Base-by-base conservation (phyloP, 2,329 filamentous ascomycete species). In the Pestalotiopsis sp. region DNA sequence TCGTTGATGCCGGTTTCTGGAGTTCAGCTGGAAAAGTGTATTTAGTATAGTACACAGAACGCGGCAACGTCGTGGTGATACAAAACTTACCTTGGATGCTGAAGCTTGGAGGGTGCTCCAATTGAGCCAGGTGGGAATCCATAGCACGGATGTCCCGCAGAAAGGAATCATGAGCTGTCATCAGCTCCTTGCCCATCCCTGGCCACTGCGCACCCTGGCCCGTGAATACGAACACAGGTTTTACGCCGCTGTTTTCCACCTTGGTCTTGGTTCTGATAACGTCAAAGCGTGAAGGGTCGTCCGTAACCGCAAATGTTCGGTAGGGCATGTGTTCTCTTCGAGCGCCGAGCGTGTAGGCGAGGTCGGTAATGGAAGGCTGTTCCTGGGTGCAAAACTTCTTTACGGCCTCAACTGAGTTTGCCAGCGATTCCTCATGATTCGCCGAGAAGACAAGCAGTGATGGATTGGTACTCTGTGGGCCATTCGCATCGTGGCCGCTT, bases 181-280 rank as follows among this genome's bases (percentile, higher is more conserved):
- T 66, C 17, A 66, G 38, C 38, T 65, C 49, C 14, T 11, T 20
- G 4, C 67, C 67, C 67, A 68, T 68, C 17, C 56, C 60, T 11
- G 59, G 23, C 67, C 67, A 68, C 31, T 68, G 67, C 11, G 67
- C 67, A 41, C 67, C 67, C 20, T 68, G 67, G 1, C 67, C 67
- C n/a, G 67, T 65, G 25, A 68, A 68, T 12, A 68, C 38, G n/a
- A 65, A 57, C 23, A 38, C 64, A 20, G 41, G 20, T 20, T 45
- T 31, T 58, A 17, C 62, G 20, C 27, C 64, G 17, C 20, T 36
- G 23, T 25, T 52, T 31, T n/a, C 62, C 13, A 39, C 38, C 27
- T 36, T 38, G 38, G 7, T 56, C 13, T 25, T 64, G n/a, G 41
- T 36, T 6, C 27, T 45, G 41, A 52, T 52, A 31, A 25, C 20